Evolutionary conservation across 306 rosid species (phyloP).

Genomic region (Mimosa pudica): DNA sequence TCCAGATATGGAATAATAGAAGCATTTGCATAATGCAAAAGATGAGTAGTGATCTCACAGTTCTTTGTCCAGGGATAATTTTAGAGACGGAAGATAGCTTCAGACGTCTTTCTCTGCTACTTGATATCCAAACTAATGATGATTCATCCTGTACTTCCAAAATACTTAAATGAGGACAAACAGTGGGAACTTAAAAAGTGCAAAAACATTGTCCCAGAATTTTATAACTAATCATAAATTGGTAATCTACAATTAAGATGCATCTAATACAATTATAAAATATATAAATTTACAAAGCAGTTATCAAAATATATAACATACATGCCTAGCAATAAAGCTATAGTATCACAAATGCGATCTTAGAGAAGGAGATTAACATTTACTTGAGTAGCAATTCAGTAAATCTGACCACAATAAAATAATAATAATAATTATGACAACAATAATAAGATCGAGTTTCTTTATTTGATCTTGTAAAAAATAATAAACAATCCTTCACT

Average conservation of each 20-base stretch:
- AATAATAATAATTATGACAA: neutral
- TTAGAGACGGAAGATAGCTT: slow-evolving; percentile 83
- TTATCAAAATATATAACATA: slow-evolving; percentile 20
- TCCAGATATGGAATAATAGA: slow-evolving; percentile 3
- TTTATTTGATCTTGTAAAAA: neutral
- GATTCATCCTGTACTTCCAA: slow-evolving; percentile 72
- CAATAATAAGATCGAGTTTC: neutral
- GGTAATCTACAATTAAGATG: slow-evolving; percentile 8
- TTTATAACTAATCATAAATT: slow-evolving; percentile 13
- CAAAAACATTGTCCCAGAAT: neutral
- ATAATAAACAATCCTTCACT: slow-evolving; percentile 13
- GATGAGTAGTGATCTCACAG: slow-evolving; percentile 64
- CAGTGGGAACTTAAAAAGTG: slow-evolving; percentile 34
- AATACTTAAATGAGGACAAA: slow-evolving; percentile 35
- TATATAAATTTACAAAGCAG: slow-evolving; percentile 14
- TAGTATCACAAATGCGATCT: slow-evolving; percentile 8
- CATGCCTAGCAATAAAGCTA: slow-evolving; percentile 6
- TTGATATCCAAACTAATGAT: slow-evolving; percentile 89
- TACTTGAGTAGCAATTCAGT: slow-evolving; percentile 25
- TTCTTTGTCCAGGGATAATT: slow-evolving; percentile 97
- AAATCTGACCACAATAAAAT: neutral
- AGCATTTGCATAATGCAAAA: slow-evolving; percentile 28
- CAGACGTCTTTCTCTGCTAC: slow-evolving; percentile 80
- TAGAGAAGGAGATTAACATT: slow-evolving; percentile 1
- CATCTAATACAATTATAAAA: slow-evolving; percentile 17